These are phyloP conservation scores for Malassezia sympodialis DNA, from an alignment of 1,284 basidiomycete species.

Conservation along the genomic window DNA sequence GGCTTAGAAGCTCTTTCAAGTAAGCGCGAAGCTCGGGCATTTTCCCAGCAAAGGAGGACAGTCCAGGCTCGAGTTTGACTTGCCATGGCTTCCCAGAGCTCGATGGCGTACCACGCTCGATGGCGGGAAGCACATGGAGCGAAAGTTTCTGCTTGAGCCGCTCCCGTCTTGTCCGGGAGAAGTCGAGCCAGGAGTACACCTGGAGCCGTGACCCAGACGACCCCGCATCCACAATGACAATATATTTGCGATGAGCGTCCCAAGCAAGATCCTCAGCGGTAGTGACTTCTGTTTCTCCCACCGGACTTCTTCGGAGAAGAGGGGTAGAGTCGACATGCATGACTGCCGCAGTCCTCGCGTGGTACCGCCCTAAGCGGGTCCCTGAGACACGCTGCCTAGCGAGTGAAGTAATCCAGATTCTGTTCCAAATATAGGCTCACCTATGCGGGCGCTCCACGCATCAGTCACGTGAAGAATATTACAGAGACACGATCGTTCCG, in stretches of 20 bases:
- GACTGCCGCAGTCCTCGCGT: neutral
- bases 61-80: constrained; percentile 84
- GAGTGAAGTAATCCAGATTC: neutral
- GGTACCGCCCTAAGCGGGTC: neutral
- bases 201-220: constrained; percentile 91
- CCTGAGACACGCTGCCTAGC: neutral
- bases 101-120: constrained; percentile 84
- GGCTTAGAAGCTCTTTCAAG: constrained; percentile 68
- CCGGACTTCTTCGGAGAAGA: neutral
- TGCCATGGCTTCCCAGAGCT: constrained; percentile 61
- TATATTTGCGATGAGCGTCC: constrained; percentile 54
- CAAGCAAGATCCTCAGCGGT: neutral
- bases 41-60: constrained; percentile 69
- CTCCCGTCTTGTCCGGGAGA: constrained; percentile 53
- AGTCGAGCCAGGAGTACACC: constrained; percentile 92
- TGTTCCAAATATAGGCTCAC: neutral
- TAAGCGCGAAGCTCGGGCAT: constrained; percentile 64
- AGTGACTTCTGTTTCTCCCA: neutral
- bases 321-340: neutral
- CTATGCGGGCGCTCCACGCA: neutral
- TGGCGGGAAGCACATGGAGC: constrained; percentile 58
- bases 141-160: constrained; percentile 33
- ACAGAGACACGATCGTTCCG: neutral
- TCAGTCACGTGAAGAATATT: neutral
- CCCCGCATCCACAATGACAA: constrained; percentile 93